Base-by-base conservation (phyloP, 129 eudicot species). In the Smallanthus sonchifolius region DNA sequence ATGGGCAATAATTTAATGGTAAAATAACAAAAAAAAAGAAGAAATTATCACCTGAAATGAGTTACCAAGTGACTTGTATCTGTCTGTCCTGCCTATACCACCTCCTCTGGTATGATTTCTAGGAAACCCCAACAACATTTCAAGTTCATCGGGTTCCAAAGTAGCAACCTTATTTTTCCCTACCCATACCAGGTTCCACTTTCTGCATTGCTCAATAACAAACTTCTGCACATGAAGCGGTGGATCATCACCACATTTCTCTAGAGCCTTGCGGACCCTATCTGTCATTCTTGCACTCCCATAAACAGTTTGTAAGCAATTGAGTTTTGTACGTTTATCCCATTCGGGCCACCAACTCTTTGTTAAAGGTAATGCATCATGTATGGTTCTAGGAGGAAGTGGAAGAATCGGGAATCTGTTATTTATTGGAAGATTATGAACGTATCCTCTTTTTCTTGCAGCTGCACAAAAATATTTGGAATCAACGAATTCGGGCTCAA, bases 111-210 rank as follows among this genome's bases (percentile, higher is more conserved):
- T 93, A 80, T 93, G 98, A 49, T 90, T 90, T 75, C 77, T 83
- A 0, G 98, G 98, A 59, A 93, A 93, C 36, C 98, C 98, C 68
- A 93, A 82, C 5, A 93, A 67, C 86, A 85, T 84, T 57, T 93
- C 97, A 10, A 93, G 81, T 47, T 93, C 97, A 83, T 90, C 98
- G 0, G 92, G 88, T 74, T 93, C 98, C 38, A 93, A 81, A 7
- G 98, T 86, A 2, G 98, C 97, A 35, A 86, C 79, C 74, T 93
- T 93, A 54, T 93, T 86, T 72, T 87, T 90, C 42, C 98, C 98
- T 0, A 90, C 97, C 98, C 98, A 93, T 5, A 93, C 95, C 2
- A 93, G 70, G 49, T 93, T 93, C 98, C 98, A 93, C 71, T 86
- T 93, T 14, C 92, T 70, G 68, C 96, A 90, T 49, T 93, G 86